A percentile compares a stretch with the other conserved stretches of the same genome.
Evolutionary conservation across 2,329 filamentous ascomycete species (phyloP).

Genomic region (Arachnomyces sp.): DNA sequence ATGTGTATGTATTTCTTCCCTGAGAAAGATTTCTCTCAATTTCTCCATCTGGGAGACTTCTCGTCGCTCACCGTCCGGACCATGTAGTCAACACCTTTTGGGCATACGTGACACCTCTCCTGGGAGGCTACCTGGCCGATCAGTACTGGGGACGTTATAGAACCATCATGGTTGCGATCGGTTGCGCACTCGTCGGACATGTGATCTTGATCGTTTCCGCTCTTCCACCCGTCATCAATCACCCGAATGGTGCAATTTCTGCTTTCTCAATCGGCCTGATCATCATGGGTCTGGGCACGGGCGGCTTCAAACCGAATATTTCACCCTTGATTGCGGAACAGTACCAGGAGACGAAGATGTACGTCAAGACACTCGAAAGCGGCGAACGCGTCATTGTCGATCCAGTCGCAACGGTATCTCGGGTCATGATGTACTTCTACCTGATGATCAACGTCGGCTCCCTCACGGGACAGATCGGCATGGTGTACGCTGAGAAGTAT

Average conservation of each 20-base stretch:
- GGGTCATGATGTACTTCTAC: constrained; percentile 66
- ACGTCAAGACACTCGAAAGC: constrained; percentile 46
- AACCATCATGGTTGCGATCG: constrained; percentile 61
- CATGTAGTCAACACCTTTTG: constrained; percentile 53
- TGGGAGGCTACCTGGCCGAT: constrained; percentile 58
- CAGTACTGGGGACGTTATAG: constrained; percentile 62
- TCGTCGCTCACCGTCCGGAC: constrained; percentile 3
- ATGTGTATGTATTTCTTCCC: constrained; percentile 31
- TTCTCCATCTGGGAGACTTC: background rate
- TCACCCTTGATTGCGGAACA: constrained; percentile 65
- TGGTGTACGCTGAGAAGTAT: constrained; percentile 69
- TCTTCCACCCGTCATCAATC: constrained; percentile 54
- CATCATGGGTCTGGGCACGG: constrained; percentile 67
- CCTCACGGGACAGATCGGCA: constrained; percentile 54
- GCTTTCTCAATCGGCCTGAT: constrained; percentile 58
- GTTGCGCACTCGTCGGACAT: constrained; percentile 59
- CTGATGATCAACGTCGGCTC: constrained; percentile 63
- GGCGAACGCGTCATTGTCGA: constrained; percentile 66
- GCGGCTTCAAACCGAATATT: constrained; percentile 77
- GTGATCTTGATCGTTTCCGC: constrained; percentile 59
- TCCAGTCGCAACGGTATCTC: constrained; percentile 59
- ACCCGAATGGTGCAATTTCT: constrained; percentile 51
- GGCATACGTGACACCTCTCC: constrained; percentile 53
- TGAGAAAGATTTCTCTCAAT: no score
- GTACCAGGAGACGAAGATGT: constrained; percentile 52